Evolutionary conservation across 2,329 filamentous ascomycete species (phyloP).

Genomic region (Calonectria pseudoturangicola): DNA sequence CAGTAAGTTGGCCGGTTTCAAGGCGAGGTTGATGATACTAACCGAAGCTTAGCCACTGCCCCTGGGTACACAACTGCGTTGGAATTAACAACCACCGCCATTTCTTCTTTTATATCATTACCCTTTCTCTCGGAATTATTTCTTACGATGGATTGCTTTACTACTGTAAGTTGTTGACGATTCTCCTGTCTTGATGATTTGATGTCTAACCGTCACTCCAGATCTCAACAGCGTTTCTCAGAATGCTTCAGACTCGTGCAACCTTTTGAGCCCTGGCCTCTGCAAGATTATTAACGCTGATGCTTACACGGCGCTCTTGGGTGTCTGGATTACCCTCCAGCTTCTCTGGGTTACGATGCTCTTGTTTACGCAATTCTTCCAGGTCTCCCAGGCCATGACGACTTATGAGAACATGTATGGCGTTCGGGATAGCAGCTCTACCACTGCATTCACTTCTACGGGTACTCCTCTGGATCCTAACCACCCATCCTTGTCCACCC

Average conservation of each 20-base stretch:
- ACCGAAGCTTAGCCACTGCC: constrained; percentile 83
- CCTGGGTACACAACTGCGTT: constrained; percentile 98
- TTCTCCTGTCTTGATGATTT: background rate
- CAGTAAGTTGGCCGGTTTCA: constrained; percentile 77
- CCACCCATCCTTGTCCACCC: constrained; percentile 77
- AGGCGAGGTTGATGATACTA: constrained; percentile 40
- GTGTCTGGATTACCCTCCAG: constrained; percentile 87
- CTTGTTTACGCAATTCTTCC: constrained; percentile 92
- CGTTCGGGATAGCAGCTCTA: constrained; percentile 76
- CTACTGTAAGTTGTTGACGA: constrained; percentile 74
- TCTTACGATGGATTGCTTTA: constrained; percentile 83
- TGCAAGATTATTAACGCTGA: constrained; percentile 88
- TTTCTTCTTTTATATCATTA: constrained; percentile 92
- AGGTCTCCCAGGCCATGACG: constrained; percentile 93
- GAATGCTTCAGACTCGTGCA: constrained; percentile 76
- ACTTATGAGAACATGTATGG: constrained; percentile 98
- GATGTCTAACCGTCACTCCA: constrained; percentile 56
- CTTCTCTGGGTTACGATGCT: constrained; percentile 99
- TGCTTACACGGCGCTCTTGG: constrained; percentile 87
- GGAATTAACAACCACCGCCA: constrained; percentile 97
- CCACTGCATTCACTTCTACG: constrained; percentile 86
- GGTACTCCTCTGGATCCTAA: constrained; percentile 81
- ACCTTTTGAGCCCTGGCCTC: constrained; percentile 82
- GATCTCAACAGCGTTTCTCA: constrained; percentile 78
- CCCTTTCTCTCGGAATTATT: constrained; percentile 84